Evolutionary conservation across 345 rosid species (phyloP).

Genomic region (Orychophragmus violaceus): DNA sequence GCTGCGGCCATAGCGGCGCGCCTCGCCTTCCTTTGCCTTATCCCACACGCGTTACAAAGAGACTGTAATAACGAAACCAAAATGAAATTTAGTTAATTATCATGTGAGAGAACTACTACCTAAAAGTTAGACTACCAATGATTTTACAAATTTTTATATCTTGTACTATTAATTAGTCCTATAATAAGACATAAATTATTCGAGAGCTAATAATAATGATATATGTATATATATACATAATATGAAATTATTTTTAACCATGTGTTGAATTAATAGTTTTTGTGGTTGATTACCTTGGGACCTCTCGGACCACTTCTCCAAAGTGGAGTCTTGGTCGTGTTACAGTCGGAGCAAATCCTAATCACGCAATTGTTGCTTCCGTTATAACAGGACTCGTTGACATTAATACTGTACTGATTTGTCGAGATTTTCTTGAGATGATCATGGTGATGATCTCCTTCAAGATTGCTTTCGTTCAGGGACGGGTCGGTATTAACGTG

Average conservation of each 20-base stretch:
- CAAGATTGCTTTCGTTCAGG: background rate
- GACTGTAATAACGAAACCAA: constrained; percentile 43
- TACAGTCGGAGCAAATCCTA: constrained; percentile 69
- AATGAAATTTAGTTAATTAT: background rate
- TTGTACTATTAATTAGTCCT: background rate
- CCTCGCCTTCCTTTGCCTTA: constrained; percentile 86
- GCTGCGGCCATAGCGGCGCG: constrained; percentile 63
- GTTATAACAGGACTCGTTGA: constrained; percentile 29
- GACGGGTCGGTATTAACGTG: background rate
- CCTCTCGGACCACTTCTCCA: constrained; percentile 97
- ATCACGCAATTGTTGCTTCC: constrained; percentile 12
- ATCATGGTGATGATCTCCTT: constrained; percentile 5
- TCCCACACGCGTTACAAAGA: constrained; percentile 93
- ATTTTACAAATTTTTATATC: background rate
- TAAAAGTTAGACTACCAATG: background rate
- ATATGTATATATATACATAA: too few species aligned
- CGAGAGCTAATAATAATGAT: background rate
- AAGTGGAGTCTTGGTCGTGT: constrained; percentile 92
- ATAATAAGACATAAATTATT: background rate
- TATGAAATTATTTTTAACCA: background rate
- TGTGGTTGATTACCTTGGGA: constrained; percentile 62
- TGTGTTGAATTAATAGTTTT: background rate
- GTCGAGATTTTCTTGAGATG: constrained; percentile 26
- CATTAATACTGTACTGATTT: constrained; percentile 10
- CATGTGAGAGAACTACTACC: background rate